Base-by-base conservation (phyloP, 768 basidiomycete species). In the Hemileccinum rubropunctum region DNA sequence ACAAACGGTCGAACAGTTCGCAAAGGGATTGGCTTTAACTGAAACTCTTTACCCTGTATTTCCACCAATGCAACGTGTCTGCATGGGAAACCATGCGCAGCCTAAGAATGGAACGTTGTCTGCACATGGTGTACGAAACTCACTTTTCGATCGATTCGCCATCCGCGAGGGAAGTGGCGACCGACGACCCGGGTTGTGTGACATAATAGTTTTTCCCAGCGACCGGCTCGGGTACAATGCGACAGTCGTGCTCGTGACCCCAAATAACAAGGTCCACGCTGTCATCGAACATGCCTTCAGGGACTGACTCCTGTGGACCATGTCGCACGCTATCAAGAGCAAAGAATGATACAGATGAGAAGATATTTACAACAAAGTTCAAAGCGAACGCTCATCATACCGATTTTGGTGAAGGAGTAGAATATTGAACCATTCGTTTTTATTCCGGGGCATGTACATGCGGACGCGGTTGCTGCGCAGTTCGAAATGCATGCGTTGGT, bases 221-320 rank as follows among this genome's bases (percentile, higher is more conserved):
- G 8, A 99, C 95, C 6, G 83, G 79, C 61, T 97, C 92, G 1
- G 97, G 95, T 2, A 83, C 74, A 47, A 95, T 89, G 27, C 95
- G 82, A 61, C 95, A 98, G 67, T 98, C 97, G 64, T 99, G 97
- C 67, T 99, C 97, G 66, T 99, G 97, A 7, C 97, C 97, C 97
- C 97, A 99, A 2, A 99, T 76, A 7, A 99, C 91, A 14, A 99
- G 78, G 59, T 98, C 84, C 32, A 98, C 78, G 59, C 84, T 88
- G 62, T 99, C 92, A 63, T 98, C 95, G 58, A 99, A 99, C 83
- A 98, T 88, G 52, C 89, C 88, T 61, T 98, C 97, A 8, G 95
- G 94, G 1, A 98, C 95, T 12, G 80, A 92, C 58, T 93, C 89
- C 65, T 98, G 92, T 15, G 93, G 92, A 2, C 92, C 94, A 64